These are phyloP conservation scores for Mucor saturninus DNA, from an alignment of 371 early-diverging fungal genomes.

Conservation along the genomic window DNA sequence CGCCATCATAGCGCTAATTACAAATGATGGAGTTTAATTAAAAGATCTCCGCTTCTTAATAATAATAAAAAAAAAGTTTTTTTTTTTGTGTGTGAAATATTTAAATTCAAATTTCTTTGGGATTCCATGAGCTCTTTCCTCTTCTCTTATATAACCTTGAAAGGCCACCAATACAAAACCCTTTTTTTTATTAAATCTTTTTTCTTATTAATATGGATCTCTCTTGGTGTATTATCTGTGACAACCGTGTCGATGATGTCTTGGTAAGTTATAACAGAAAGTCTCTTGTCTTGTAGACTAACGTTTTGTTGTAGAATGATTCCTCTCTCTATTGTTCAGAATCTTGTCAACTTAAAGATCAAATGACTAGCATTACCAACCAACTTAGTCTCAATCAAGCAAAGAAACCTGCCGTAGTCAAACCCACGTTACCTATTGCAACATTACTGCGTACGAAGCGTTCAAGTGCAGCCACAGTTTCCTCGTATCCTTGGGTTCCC, in stretches of 20 bases:
- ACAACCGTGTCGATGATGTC: constrained; percentile 36
- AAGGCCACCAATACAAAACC: constrained; percentile 25
- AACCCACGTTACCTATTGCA: constrained; percentile 9
- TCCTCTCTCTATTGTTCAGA: constrained; percentile 40
- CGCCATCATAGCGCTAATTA: constrained; percentile 30
- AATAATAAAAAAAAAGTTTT: not conserved
- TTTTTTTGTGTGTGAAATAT: not conserved
- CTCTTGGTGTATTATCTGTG: constrained; percentile 44
- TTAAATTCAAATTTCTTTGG: constrained; percentile 7
- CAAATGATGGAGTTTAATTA: constrained; percentile 29
- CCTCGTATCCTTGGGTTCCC: constrained; percentile 42
- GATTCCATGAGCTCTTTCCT: constrained; percentile 24
- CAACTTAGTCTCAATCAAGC: constrained; percentile 28
- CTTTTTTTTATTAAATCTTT: constrained; percentile 6
- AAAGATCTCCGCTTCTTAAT: not conserved
- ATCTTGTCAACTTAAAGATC: constrained; percentile 39
- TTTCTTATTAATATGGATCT: constrained; percentile 31
- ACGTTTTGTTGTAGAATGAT: constrained; percentile 23
- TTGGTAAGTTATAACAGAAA: constrained; percentile 22
- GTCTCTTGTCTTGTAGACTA: not conserved
- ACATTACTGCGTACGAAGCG: constrained; percentile 26
- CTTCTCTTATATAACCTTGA: constrained; percentile 26
- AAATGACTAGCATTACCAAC: constrained; percentile 36
- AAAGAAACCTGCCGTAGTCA: constrained; percentile 20
- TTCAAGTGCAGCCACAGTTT: constrained; percentile 28